A percentile compares a stretch with the other conserved stretches of the same genome.
These are phyloP conservation scores for Hypoxylon rubiginosum DNA, from an alignment of 2,329 filamentous ascomycete genomes.

Conservation along the genomic window DNA sequence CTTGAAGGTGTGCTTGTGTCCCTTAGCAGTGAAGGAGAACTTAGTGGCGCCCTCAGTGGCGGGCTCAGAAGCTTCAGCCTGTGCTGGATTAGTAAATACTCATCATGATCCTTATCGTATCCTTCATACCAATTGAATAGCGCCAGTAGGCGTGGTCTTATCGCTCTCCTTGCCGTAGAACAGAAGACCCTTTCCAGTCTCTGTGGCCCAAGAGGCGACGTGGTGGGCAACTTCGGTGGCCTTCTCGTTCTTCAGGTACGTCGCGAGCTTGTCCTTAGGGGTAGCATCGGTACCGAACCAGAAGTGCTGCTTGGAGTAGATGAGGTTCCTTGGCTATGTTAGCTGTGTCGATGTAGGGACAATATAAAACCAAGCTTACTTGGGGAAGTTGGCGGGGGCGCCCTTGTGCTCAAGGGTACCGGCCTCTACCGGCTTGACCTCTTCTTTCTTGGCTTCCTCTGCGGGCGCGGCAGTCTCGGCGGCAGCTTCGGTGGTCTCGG, in stretches of 20 bases:
- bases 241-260: constrained; percentile 92
- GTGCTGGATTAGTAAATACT: constrained; percentile 48
- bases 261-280: constrained; percentile 78
- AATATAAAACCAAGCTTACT: constrained; percentile 71
- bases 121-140: constrained; percentile 83
- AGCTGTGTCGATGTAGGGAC: constrained; percentile 1
- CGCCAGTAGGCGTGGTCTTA: constrained; percentile 83
- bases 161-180: constrained; percentile 91
- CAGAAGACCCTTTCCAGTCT: constrained; percentile 95
- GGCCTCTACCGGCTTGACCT: constrained; percentile 80
- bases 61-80: constrained; percentile 77
- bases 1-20: constrained; percentile 96
- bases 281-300: constrained; percentile 83
- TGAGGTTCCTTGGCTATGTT: constrained; percentile 75
- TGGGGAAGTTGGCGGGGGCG: constrained; percentile 83
- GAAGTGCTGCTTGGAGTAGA: constrained; percentile 94
- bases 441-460: constrained; percentile 62
- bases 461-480: constrained; percentile 55
- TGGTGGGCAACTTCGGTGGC: constrained; percentile 79
- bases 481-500: constrained; percentile 55
- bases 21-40: constrained; percentile 87
- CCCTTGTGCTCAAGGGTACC: constrained; percentile 92
- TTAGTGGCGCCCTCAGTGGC: constrained; percentile 81
- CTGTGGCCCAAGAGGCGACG: constrained; percentile 87
- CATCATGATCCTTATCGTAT: constrained; percentile 11